phyloP scores from a whole-genome alignment of 805 yeast species.

The Candida sphagnicola region DNA sequence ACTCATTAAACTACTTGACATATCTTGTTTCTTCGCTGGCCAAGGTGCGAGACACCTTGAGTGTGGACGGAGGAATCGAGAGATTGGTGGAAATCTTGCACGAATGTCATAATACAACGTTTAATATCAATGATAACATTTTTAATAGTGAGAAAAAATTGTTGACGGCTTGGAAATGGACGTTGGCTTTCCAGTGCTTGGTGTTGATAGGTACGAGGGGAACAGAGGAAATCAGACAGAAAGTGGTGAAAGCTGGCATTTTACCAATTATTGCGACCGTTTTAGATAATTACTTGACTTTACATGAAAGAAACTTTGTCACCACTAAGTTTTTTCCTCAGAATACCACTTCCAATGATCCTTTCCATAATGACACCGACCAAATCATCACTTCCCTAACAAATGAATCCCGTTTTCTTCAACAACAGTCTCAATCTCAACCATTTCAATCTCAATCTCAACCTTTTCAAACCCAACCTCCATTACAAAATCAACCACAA shows the following conservation, averaged over 20 bases:
- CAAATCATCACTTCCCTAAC: no score
- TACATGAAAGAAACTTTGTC: constrained; percentile 36
- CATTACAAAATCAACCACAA: background rate
- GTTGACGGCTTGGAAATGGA: constrained; percentile 96
- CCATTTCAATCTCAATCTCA: no score
- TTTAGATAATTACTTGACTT: constrained; percentile 72
- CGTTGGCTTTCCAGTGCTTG: constrained; percentile 86
- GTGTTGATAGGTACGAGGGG: constrained; percentile 93
- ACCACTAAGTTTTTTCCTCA: constrained; percentile 17
- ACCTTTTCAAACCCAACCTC: background rate
- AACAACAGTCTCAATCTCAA: no score
- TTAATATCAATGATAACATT: constrained; percentile 24
- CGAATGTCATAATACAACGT: constrained; percentile 56
- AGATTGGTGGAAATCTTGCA: constrained; percentile 80
- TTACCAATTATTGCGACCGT: constrained; percentile 90
- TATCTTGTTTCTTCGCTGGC: constrained; percentile 81
- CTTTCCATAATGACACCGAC: constrained; percentile 9
- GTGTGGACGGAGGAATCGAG: constrained; percentile 89
- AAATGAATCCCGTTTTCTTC: no score
- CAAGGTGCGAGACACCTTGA: constrained; percentile 84
- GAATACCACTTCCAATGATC: constrained; percentile 6
- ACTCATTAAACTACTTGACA: constrained; percentile 86
- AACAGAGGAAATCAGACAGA: constrained; percentile 75
- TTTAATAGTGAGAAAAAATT: constrained; percentile 41
- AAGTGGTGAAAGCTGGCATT: constrained; percentile 88